Base-by-base conservation (phyloP, 768 basidiomycete genomes). In the Russula virescens region DNA sequence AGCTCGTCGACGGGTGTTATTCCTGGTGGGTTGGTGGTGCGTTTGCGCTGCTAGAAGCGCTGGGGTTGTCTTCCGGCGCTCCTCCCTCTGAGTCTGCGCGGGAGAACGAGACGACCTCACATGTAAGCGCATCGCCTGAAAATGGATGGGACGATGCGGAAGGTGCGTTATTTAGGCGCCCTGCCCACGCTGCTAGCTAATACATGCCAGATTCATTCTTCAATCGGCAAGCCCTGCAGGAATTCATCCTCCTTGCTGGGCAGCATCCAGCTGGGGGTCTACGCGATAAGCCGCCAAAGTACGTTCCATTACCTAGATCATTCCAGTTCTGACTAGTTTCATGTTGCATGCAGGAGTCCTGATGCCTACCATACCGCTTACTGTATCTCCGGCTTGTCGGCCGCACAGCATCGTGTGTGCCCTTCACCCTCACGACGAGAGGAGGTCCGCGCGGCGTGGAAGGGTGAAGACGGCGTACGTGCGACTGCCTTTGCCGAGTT, bases 1-100 rank as follows among this genome's bases (percentile, higher is more conserved):
- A 99, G 73, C 81, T 99, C n/a, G 96, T 99, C 0, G 97, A 99
- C 69, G 97, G 96, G 5, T 99, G 97, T 74, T 99, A 99, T 74
- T 87, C 89, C n/a, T 99, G 97, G 97, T 99, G 96, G 97, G 91
- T 93, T 25, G 97, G 92, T 2, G 95, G 95, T 0, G 81, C 88
- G 18, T 91, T 97, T 71, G 79, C 82, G 0, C 75, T 98, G 9
- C 75, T 97, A 0, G 90, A 91, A 61, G 84, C 82, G 28, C 69
- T 85, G 63, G 58, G 79, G 69, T 19, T 81, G 77, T 67, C 72
- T 75, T 11, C 74, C 13, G 23, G n/a, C 10, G 18, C 34, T 28
- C 28, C 54, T 34, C 14, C 31, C 23, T 6, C 53, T 31, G 31
- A 31, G 5, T 8, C 31, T 8, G 31, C 31, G 31, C 31, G 75